Percentiles rank a stretch among this genome's conserved stretches.
These are phyloP conservation scores for Lophium mytilinum DNA, from an alignment of 495 filamentous ascomycete genomes.

Conservation along the genomic window DNA sequence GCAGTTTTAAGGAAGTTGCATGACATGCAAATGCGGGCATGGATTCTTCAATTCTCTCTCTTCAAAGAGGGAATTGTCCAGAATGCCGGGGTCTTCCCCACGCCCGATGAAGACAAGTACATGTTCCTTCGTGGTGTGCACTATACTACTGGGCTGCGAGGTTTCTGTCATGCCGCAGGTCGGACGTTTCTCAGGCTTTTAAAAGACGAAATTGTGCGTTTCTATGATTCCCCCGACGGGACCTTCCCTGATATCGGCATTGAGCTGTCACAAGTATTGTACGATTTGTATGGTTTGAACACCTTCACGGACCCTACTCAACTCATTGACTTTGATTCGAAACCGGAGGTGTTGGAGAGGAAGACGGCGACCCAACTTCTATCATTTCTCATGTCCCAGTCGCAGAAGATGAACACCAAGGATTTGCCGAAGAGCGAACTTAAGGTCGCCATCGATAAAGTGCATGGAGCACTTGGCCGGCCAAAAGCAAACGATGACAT, in stretches of 20 bases:
- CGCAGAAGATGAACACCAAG: constrained; percentile 77
- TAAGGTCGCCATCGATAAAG: constrained; percentile 78
- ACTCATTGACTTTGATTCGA: constrained; percentile 67
- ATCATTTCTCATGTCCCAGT: constrained; percentile 71
- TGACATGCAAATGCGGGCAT: constrained; percentile 82
- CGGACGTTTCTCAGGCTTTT: constrained; percentile 83
- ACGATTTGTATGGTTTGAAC: constrained; percentile 77
- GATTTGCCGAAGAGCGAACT: constrained; percentile 86
- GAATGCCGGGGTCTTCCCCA: constrained; percentile 51
- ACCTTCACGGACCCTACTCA: constrained; percentile 59
- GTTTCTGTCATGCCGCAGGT: constrained; percentile 76
- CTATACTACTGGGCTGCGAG: constrained; percentile 73
- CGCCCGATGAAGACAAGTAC: constrained; percentile 58
- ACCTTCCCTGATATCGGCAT: constrained; percentile 34
- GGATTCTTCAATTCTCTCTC: constrained; percentile 70
- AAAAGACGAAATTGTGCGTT: constrained; percentile 55
- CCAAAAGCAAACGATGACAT: constrained; percentile 62
- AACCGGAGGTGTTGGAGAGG: constrained; percentile 65
- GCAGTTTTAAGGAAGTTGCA: constrained; percentile 55
- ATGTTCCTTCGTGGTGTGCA: constrained; percentile 73
- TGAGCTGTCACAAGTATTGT: constrained; percentile 81
- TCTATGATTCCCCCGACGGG: constrained; percentile 32
- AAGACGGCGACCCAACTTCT: constrained; percentile 69
- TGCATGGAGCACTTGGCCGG: constrained; percentile 63
- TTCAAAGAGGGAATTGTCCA: constrained; percentile 67